Evolutionary conservation across 75 land plant genomes (phyloP).

Genomic region (Picea sitchensis): DNA sequence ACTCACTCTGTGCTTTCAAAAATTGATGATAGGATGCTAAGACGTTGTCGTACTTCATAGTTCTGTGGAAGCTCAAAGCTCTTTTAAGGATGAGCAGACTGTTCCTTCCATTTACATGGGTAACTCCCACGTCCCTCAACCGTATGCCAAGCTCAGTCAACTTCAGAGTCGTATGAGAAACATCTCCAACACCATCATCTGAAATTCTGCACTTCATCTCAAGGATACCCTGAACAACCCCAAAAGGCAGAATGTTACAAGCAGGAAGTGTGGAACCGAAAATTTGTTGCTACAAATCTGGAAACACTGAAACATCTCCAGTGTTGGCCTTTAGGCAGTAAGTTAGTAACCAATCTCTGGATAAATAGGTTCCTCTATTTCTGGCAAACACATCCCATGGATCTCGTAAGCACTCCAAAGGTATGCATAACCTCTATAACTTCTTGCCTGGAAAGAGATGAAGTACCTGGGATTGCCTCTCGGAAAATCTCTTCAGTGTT

Average conservation of each 20-base stretch:
- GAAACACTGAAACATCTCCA: too few relatives aligned
- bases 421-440: too few relatives aligned
- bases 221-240: constrained; percentile 26
- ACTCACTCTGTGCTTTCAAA: background rate
- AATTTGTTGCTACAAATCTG: too few relatives aligned
- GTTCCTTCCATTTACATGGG: constrained; percentile 28
- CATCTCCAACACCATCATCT: background rate
- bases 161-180: background rate
- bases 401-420: too few relatives aligned
- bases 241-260: background rate
- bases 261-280: constrained; percentile 19
- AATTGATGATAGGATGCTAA: constrained; percentile 16
- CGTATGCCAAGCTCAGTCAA: constrained; percentile 42
- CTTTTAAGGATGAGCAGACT: constrained; percentile 14
- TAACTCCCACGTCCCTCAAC: constrained; percentile 29
- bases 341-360: too few relatives aligned
- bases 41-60: constrained; percentile 4
- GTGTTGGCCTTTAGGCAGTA: too few relatives aligned
- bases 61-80: constrained; percentile 19
- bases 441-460: too few relatives aligned
- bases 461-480: too few relatives aligned
- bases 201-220: constrained; percentile 15
- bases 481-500: too few relatives aligned
- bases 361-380: too few relatives aligned
- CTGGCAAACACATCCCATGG: too few relatives aligned